Percentiles rank a stretch among this genome's conserved stretches.
phyloP scores from a whole-genome alignment of 208 protist genomes.

The Leishmania tarentolae region DNA sequence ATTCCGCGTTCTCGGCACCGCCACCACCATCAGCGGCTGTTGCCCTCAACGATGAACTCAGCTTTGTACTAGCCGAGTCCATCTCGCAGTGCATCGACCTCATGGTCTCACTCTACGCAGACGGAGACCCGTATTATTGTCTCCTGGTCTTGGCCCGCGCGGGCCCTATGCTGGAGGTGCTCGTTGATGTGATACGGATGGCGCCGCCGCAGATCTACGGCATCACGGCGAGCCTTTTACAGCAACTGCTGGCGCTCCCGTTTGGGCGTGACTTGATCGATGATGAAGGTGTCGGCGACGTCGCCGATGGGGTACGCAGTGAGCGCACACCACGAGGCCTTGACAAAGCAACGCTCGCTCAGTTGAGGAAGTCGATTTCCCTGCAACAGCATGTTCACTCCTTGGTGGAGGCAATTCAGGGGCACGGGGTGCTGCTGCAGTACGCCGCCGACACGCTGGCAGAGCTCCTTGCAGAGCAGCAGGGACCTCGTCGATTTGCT shows the following conservation, averaged over 20 bases:
- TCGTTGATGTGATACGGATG: constrained; percentile 54
- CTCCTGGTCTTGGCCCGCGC: constrained; percentile 69
- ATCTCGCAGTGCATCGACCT: constrained; percentile 73
- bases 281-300: not conserved
- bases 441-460: constrained; percentile 47
- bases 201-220: constrained; percentile 67
- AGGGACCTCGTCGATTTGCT: constrained; percentile 49
- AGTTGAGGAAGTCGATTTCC: constrained; percentile 29
- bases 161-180: constrained; percentile 49
- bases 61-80: constrained; percentile 61
- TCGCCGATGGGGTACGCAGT: not conserved
- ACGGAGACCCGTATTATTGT: constrained; percentile 72
- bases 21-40: constrained; percentile 11
- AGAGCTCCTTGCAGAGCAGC: constrained; percentile 39
- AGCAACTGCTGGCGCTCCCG: constrained; percentile 56
- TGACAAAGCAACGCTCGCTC: constrained; percentile 11
- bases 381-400: constrained; percentile 51
- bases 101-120: constrained; percentile 66
- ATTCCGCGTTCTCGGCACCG: not conserved
- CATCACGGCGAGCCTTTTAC: constrained; percentile 44
- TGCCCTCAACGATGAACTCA: constrained; percentile 57
- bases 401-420: constrained; percentile 39
- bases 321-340: constrained; percentile 2
- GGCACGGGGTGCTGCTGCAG: constrained; percentile 53
- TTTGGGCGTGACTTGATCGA: constrained; percentile 41